Base-by-base conservation (phyloP, 495 filamentous ascomycete genomes). In the Daldinia grandis region DNA sequence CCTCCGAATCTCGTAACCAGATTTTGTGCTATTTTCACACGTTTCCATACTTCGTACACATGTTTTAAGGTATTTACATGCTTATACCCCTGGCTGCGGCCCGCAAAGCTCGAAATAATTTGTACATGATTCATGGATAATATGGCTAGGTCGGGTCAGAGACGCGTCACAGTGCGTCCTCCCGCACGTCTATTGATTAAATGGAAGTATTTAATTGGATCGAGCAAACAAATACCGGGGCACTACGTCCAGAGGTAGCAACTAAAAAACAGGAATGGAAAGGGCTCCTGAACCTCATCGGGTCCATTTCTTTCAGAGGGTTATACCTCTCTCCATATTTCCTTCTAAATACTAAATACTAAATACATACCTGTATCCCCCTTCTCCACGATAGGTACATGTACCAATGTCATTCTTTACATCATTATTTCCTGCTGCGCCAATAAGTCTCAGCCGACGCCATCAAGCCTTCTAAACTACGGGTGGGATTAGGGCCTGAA, bases 351-450 rank as follows among this genome's bases (percentile, higher is more conserved):
- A 37, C 59, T 58, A 50, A 24, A 31, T 58, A 24, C 51, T 21
- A 38, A 49, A 37, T 50, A 44, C 40, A 10, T 44, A 19, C 40
- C 40, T 44, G n/a, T 35, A 50, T 54, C n/a, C 28, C 28, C 38
- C 50, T 25, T 51, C 62, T 63, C 58, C 58, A 62, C 68, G 61
- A 67, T 24, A 58, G 54, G 64, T 64, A 72, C 49, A 50, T 53
- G 63, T 67, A 68, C 65, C 70, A 73, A 73, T 73, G 70, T 73
- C 70, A 73, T 68, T 73, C 70, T 58, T 68, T 73, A 68, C 27
- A 50, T 68, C 44, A 47, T 57, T 63, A 58, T 64, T 64, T 31
- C 50, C 49, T 40, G 21, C 44, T 42, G 24, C 66, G 38, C 70
- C 24, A 62, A 58, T 35, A 51, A 28, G 51, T 60, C 62, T 63